Percentiles rank a stretch among this genome's conserved stretches.
These are phyloP conservation scores for Diplodia sapinea DNA, from an alignment of 2,329 filamentous ascomycete genomes.

Conservation along the genomic window DNA sequence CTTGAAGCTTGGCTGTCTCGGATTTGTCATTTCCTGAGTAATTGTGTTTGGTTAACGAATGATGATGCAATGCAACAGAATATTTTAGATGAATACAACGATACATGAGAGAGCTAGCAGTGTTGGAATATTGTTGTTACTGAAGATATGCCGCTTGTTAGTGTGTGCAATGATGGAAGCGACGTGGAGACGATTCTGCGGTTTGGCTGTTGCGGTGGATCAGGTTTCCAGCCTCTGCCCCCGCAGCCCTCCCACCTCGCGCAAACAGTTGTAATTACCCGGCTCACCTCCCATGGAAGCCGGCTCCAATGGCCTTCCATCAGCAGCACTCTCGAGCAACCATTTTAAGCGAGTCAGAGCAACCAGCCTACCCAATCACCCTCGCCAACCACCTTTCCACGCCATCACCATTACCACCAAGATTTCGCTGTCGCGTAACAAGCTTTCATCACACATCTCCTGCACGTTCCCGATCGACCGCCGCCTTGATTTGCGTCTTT, in stretches of 20 bases:
- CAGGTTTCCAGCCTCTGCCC: neutral
- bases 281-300: neutral
- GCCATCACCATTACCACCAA: constrained; percentile 16
- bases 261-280: neutral
- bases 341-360: constrained; percentile 10
- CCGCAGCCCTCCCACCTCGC: neutral
- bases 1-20: neutral
- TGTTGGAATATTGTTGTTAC: neutral
- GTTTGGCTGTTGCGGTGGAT: neutral
- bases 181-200: neutral
- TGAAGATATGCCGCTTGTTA: neutral
- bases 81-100: constrained; percentile 1
- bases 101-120: neutral
- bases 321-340: neutral
- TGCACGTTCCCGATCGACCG: constrained; percentile 12
- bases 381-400: constrained; percentile 13
- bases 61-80: constrained; percentile 6
- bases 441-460: constrained; percentile 4
- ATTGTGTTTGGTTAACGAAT: neutral
- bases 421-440: constrained; percentile 1
- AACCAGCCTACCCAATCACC: constrained; percentile 19
- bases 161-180: neutral
- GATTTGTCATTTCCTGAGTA: neutral
- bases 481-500: constrained; percentile 5
- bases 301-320: neutral